These are phyloP conservation scores for Fusarium anthophilum DNA, from an alignment of 2,329 filamentous ascomycete genomes.

Conservation along the genomic window DNA sequence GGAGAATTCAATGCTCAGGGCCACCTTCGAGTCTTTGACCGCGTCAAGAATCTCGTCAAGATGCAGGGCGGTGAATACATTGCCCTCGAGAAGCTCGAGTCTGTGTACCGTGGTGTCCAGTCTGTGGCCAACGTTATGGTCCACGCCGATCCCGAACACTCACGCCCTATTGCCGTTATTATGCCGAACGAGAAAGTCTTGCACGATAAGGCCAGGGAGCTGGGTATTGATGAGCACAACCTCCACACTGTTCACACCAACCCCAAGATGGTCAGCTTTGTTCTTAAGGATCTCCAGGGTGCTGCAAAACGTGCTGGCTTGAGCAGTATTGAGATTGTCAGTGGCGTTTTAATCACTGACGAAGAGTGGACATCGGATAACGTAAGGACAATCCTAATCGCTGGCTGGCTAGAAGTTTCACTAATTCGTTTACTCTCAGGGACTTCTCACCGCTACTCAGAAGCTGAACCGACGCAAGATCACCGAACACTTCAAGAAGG, in stretches of 20 bases:
- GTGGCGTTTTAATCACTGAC: constrained; percentile 79
- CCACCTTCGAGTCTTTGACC: constrained; percentile 88
- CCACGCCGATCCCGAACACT: constrained; percentile 78
- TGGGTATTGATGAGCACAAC: constrained; percentile 72
- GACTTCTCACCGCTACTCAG: constrained; percentile 69
- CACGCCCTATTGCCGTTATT: constrained; percentile 85
- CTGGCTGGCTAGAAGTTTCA: neutral
- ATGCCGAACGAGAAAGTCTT: constrained; percentile 72
- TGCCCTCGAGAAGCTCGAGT: constrained; percentile 94
- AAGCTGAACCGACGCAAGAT: constrained; percentile 67
- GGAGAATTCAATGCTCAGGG: constrained; percentile 86
- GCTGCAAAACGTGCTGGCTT: constrained; percentile 74
- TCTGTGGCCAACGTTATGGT: constrained; percentile 89
- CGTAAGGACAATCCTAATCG: constrained; percentile 63
- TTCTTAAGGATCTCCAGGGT: constrained; percentile 74
- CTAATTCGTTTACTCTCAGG: constrained; percentile 51
- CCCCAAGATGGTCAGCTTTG: constrained; percentile 68
- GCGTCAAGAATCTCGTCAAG: constrained; percentile 98
- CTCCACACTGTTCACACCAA: constrained; percentile 76
- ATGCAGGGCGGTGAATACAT: constrained; percentile 96
- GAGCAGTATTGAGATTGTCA: constrained; percentile 76
- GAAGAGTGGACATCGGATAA: constrained; percentile 90
- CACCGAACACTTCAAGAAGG: constrained; percentile 59
- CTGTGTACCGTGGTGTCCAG: constrained; percentile 83
- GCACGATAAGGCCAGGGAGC: constrained; percentile 65